Evolutionary conservation across 805 yeast genomes (phyloP).

Genomic region (Wickerhamiella siamensis): DNA sequence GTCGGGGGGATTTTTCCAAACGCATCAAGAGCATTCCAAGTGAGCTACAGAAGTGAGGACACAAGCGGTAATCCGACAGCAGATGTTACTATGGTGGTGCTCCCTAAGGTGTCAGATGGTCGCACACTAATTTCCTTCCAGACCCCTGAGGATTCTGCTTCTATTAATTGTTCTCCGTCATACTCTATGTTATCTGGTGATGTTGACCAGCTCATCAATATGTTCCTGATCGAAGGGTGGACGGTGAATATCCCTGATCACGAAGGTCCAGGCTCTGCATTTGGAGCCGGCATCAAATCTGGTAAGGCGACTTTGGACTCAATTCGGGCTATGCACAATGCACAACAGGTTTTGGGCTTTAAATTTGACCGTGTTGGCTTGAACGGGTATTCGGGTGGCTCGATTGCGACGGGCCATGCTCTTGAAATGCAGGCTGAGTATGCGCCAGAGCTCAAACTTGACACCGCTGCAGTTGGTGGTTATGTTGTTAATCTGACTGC

Average conservation of each 20-base stretch:
- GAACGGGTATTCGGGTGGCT: slow-evolving; percentile 22
- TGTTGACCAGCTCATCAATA: slow-evolving; percentile 10
- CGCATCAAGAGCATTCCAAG: slow-evolving; percentile 9
- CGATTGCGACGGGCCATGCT: slow-evolving; percentile 19
- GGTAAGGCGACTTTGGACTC: slow-evolving; percentile 22
- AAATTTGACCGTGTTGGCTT: slow-evolving; percentile 12
- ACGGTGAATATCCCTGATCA: slow-evolving; percentile 18
- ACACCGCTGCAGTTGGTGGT: slow-evolving; percentile 18
- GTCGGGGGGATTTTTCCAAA: background rate
- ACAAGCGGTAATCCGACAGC: slow-evolving; percentile 19
- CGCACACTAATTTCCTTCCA: slow-evolving; percentile 15
- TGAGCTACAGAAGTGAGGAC: slow-evolving; percentile 17
- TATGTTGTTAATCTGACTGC: slow-evolving; percentile 14
- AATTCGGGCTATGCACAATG: slow-evolving; percentile 17
- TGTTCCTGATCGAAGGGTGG: slow-evolving; percentile 13
- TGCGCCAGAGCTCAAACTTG: slow-evolving; percentile 18
- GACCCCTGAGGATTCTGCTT: slow-evolving; percentile 15
- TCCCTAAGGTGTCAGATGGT: slow-evolving; percentile 12
- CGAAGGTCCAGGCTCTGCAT: slow-evolving; percentile 16
- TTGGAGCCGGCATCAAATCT: slow-evolving; percentile 15
- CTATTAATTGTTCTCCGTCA: slow-evolving; percentile 17
- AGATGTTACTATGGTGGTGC: slow-evolving; percentile 19
- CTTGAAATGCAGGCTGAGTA: slow-evolving; percentile 14
- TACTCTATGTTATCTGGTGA: slow-evolving; percentile 11
- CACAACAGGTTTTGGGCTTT: slow-evolving; percentile 9